Percentiles rank a stretch among this genome's conserved stretches.
phyloP scores from a whole-genome alignment of 768 basidiomycete species.

The Lyophyllum shimeji region DNA sequence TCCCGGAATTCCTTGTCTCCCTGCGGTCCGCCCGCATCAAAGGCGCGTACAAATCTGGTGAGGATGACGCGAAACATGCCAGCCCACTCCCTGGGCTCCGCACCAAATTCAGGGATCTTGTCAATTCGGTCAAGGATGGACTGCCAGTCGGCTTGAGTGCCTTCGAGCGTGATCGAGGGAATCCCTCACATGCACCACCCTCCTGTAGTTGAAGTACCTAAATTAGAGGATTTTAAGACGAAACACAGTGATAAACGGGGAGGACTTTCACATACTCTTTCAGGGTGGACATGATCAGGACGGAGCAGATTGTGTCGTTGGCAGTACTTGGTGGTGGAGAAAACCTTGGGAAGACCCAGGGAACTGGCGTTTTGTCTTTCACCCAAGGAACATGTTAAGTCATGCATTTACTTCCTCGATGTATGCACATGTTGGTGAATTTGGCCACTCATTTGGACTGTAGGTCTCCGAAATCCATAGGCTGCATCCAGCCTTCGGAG shows the following conservation, averaged over 20 bases:
- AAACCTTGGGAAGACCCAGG: background rate
- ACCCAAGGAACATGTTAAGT: background rate
- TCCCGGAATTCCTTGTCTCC: conserved; percentile 10
- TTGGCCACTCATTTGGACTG: conserved; percentile 21
- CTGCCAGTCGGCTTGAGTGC: conserved; percentile 21
- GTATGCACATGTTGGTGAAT: conserved; percentile 23
- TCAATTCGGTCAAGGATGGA: conserved; percentile 20
- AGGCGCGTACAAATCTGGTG: conserved; percentile 19
- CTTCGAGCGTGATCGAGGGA: conserved; percentile 22
- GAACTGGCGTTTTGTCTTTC: background rate
- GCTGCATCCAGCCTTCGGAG: conserved; percentile 13
- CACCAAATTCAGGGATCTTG: conserved; percentile 20
- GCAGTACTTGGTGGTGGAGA: too few relatives aligned
- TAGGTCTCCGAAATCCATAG: conserved; percentile 31
- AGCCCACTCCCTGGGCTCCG: conserved; percentile 21
- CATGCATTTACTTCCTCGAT: background rate
- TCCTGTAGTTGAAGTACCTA: conserved; percentile 18
- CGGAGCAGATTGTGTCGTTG: too few relatives aligned
- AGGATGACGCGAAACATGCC: conserved; percentile 20
- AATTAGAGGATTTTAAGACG: too few relatives aligned
- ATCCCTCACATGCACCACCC: conserved; percentile 18
- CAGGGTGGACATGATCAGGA: too few relatives aligned
- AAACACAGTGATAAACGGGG: too few relatives aligned
- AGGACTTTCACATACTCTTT: too few relatives aligned
- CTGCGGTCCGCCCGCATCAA: conserved; percentile 4